Conservation (phyloP, 1,284 basidiomycete species). For the Thecaphora thlaspeos region DNA sequence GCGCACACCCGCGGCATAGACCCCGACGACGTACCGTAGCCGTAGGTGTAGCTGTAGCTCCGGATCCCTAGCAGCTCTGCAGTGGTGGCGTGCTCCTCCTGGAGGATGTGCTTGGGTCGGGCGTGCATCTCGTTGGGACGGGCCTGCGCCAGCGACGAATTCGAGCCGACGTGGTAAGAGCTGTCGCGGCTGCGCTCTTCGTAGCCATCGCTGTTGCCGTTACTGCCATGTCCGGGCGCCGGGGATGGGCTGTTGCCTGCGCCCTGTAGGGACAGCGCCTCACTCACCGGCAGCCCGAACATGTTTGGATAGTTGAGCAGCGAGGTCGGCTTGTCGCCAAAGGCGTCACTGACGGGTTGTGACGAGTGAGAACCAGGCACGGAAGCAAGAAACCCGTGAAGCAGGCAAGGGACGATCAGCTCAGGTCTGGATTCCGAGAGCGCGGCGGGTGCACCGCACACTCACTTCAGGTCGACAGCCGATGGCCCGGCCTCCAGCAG, state of each 20-base stretch:
- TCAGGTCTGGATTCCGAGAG: too few species aligned
- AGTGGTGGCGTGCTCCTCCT: constrained; percentile 24
- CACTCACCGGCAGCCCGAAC: constrained; percentile 14
- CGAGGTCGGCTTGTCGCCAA: constrained; percentile 30
- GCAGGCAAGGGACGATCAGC: too few species aligned
- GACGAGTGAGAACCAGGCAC: not conserved
- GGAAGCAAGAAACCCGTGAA: not conserved
- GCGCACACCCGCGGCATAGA: too few species aligned
- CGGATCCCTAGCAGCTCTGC: constrained; percentile 13
- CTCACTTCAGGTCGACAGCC: constrained; percentile 13
- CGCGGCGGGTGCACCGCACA: too few species aligned
- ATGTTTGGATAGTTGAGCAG: constrained; percentile 25
- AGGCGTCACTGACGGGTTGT: constrained; percentile 8
- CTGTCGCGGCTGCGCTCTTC: too few species aligned
- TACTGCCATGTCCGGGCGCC: too few species aligned
- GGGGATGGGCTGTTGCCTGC: constrained; percentile 4
- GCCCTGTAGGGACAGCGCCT: constrained; percentile 14
- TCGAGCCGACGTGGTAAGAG: too few species aligned
- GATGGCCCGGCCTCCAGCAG: constrained; percentile 29
- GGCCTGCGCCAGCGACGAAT: too few species aligned
- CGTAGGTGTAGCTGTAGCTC: constrained; percentile 30
- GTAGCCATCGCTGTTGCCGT: too few species aligned
- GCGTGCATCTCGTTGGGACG: constrained; percentile 7
- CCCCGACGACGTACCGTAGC: constrained; percentile 6
- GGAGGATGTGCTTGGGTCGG: constrained; percentile 20